A percentile compares a stretch with the other conserved stretches of the same genome.
These are phyloP conservation scores for Fusarium buharicum DNA, from an alignment of 2,329 filamentous ascomycete species.

Conservation along the genomic window DNA sequence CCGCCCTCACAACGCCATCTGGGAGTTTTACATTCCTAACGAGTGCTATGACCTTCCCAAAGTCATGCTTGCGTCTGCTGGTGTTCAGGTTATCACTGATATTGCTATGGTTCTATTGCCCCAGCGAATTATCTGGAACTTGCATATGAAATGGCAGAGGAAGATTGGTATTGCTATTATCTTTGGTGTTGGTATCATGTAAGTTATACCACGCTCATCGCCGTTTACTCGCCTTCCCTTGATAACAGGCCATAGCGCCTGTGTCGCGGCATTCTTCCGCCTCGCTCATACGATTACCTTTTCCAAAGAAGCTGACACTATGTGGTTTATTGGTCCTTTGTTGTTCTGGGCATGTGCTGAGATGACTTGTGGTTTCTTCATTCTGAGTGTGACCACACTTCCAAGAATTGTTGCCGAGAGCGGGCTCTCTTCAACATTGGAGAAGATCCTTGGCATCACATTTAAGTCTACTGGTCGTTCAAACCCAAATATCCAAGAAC, in stretches of 20 bases:
- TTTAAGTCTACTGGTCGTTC: constrained; percentile 8
- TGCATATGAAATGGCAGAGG: constrained; percentile 26
- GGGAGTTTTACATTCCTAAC: too few relatives aligned
- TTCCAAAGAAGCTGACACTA: constrained; percentile 45
- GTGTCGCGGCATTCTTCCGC: constrained; percentile 53
- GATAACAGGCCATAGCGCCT: constrained; percentile 48
- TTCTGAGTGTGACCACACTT: constrained; percentile 52
- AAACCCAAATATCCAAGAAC: neutral
- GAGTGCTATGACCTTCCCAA: constrained; percentile 15
- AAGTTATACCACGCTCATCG: neutral
- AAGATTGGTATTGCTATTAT: constrained; percentile 20
- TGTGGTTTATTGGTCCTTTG: constrained; percentile 53
- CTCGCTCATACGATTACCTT: constrained; percentile 49
- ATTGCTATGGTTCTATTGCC: constrained; percentile 20
- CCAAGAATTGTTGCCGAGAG: constrained; percentile 49
- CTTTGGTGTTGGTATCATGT: constrained; percentile 26
- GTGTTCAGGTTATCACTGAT: constrained; percentile 21
- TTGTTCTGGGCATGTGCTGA: constrained; percentile 58
- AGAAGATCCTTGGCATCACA: constrained; percentile 14
- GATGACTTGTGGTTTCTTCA: constrained; percentile 59
- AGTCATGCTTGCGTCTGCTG: constrained; percentile 16
- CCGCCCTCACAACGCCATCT: too few relatives aligned
- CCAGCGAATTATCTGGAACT: constrained; percentile 22
- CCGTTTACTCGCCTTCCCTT: neutral
- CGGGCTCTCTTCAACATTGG: constrained; percentile 5